phyloP scores from a whole-genome alignment of 768 basidiomycete species.

The Termitomyces bulborhizus region DNA sequence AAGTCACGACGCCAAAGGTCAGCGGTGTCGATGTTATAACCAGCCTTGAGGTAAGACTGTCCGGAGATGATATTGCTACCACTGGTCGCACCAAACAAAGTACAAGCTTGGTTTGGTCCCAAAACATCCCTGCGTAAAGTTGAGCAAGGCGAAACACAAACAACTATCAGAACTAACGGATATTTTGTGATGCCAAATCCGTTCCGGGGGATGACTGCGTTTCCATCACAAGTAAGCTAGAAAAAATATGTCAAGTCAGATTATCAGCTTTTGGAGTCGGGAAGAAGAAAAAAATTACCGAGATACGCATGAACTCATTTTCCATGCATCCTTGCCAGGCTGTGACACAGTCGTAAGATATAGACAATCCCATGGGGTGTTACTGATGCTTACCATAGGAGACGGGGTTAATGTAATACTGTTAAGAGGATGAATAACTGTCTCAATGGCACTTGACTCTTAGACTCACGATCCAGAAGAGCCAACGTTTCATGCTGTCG shows the following conservation, averaged over 20 bases:
- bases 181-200: slow-evolving; percentile 49
- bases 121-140: slow-evolving; percentile 34
- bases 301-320: slow-evolving; percentile 76
- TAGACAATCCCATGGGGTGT: background rate
- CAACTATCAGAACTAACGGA: slow-evolving; percentile 36
- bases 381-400: slow-evolving; percentile 44
- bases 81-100: slow-evolving; percentile 56
- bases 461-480: slow-evolving; percentile 74
- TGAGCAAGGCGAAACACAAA: slow-evolving; percentile 10
- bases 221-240: slow-evolving; percentile 61
- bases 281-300: slow-evolving; percentile 30
- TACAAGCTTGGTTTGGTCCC: slow-evolving; percentile 72
- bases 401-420: slow-evolving; percentile 79
- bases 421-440: slow-evolving; percentile 5
- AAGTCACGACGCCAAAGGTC: slow-evolving; percentile 68
- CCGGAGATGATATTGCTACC: slow-evolving; percentile 57
- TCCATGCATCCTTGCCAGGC: slow-evolving; percentile 76
- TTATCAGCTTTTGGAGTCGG: background rate
- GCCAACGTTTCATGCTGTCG: slow-evolving; percentile 68
- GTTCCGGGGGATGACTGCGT: slow-evolving; percentile 61
- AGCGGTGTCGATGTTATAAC: slow-evolving; percentile 38
- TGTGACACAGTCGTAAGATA: slow-evolving; percentile 15
- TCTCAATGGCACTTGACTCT: background rate
- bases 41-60: slow-evolving; percentile 51
- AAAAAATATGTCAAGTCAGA: background rate